A percentile compares a stretch with the other conserved stretches of the same genome.
These are phyloP conservation scores for Aspergillus fijiensis DNA, from an alignment of 2,329 filamentous ascomycete genomes.

Conservation along the genomic window DNA sequence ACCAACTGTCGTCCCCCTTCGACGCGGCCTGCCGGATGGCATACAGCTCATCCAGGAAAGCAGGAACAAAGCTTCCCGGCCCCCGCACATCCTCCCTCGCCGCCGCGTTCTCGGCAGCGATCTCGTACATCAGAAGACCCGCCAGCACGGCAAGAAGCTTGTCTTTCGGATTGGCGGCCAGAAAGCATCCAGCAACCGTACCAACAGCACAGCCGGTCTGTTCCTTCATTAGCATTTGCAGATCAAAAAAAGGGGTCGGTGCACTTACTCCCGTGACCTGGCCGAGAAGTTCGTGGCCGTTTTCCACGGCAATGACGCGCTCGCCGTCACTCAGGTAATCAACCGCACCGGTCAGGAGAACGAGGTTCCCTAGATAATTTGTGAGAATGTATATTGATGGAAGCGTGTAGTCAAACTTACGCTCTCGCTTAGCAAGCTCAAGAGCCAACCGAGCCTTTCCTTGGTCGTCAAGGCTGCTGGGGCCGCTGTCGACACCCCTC, in stretches of 20 bases:
- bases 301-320: slow-evolving; percentile 66
- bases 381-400: background rate
- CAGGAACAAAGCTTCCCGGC: slow-evolving; percentile 82
- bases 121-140: slow-evolving; percentile 74
- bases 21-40: slow-evolving; percentile 37
- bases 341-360: slow-evolving; percentile 76
- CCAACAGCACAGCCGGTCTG: slow-evolving; percentile 80
- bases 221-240: background rate
- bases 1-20: slow-evolving; percentile 36
- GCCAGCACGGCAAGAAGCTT: slow-evolving; percentile 71
- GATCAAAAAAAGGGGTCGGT: background rate
- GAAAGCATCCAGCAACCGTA: slow-evolving; percentile 72
- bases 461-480: slow-evolving; percentile 52
- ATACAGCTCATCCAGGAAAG: slow-evolving; percentile 73
- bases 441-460: slow-evolving; percentile 65
- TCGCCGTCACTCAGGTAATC: slow-evolving; percentile 77
- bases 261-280: slow-evolving; percentile 45
- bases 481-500: slow-evolving; percentile 77
- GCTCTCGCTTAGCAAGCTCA: slow-evolving; percentile 65
- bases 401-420: slow-evolving; percentile 29
- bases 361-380: slow-evolving; percentile 53
- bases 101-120: slow-evolving; percentile 69
- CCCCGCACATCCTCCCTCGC: slow-evolving; percentile 64
- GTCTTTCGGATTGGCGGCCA: slow-evolving; percentile 64
- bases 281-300: slow-evolving; percentile 66